Evolutionary conservation across 129 eudicot genomes (phyloP).

Genomic region (Deinandra increscens): DNA sequence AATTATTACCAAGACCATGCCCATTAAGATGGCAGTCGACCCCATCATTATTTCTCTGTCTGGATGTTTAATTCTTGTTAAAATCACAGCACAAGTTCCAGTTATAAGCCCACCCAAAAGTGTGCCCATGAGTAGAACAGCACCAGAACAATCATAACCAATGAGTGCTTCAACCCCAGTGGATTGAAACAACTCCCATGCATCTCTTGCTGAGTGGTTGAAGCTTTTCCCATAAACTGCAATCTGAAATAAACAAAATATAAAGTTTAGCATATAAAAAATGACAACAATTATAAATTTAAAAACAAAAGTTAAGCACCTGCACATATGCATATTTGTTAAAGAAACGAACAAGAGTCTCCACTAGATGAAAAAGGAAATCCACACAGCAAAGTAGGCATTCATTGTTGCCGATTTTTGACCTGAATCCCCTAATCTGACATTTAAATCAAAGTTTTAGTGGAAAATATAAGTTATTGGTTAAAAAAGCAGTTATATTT

Average conservation of each 20-base stretch:
- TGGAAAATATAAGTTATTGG: neutral
- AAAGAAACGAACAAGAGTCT: conserved; percentile 93
- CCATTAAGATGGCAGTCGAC: conserved; percentile 86
- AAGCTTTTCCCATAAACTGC: conserved; percentile 94
- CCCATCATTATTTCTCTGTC: conserved; percentile 83
- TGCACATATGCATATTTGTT: conserved; percentile 97
- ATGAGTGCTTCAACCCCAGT: conserved; percentile 98
- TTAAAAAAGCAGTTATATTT: neutral
- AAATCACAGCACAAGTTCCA: conserved; percentile 78
- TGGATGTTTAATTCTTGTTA: conserved; percentile 61
- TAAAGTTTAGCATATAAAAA: neutral
- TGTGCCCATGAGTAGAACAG: conserved; percentile 89
- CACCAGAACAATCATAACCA: conserved; percentile 96
- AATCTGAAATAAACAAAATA: conserved; percentile 47
- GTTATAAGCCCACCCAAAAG: conserved; percentile 87
- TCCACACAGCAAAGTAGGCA: conserved; percentile 93
- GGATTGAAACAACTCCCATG: conserved; percentile 97
- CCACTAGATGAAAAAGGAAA: conserved; percentile 88
- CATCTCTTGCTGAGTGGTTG: conserved; percentile 96
- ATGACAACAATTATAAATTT: neutral
- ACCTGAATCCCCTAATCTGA: conserved; percentile 94
- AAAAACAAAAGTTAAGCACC: conserved; percentile 39
- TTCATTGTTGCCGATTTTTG: conserved; percentile 91
- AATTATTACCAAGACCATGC: conserved; percentile 80
- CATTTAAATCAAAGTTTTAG: conserved; percentile 14